A percentile compares a stretch with the other conserved stretches of the same genome.
Conservation (phyloP, 805 yeast species). For the Schwanniomyces occidentalis region DNA sequence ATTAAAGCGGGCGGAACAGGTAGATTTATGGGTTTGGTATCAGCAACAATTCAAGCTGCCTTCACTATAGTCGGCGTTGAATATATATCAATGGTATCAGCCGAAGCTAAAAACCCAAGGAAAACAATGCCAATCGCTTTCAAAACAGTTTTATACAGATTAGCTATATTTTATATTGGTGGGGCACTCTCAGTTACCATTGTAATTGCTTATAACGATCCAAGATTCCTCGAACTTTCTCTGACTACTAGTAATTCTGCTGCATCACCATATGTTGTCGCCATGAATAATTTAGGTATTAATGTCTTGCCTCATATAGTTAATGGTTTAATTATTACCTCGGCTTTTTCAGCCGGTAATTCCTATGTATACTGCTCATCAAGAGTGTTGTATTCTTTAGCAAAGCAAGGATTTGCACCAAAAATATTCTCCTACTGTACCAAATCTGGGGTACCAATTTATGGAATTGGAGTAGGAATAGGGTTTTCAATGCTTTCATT, state of each 20-base stretch:
- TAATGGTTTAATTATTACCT: constrained; percentile 32
- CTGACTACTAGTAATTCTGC: constrained; percentile 10
- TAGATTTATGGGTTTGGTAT: constrained; percentile 64
- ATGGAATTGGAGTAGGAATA: too few relatives aligned
- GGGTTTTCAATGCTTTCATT: too few relatives aligned
- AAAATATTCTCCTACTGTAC: constrained; percentile 15
- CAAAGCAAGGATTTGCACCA: constrained; percentile 17
- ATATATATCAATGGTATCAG: constrained; percentile 1
- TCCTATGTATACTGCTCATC: constrained; percentile 18
- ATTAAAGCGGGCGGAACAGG: constrained; percentile 50
- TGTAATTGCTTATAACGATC: constrained; percentile 16
- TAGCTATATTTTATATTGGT: constrained; percentile 19
- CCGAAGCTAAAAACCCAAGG: constrained; percentile 19
- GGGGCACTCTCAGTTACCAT: constrained; percentile 16
- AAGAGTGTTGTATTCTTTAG: constrained; percentile 17
- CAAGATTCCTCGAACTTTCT: constrained; percentile 29
- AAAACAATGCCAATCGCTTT: constrained; percentile 22
- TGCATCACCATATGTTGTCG: constrained; percentile 29
- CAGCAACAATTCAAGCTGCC: constrained; percentile 31
- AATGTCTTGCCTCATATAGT: too few relatives aligned
- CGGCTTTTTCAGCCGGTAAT: constrained; percentile 25
- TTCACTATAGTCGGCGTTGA: constrained; percentile 30
- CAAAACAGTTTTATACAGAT: constrained; percentile 21
- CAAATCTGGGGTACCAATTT: too few relatives aligned
- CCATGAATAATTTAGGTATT: constrained; percentile 26